Percentiles rank a stretch among this genome's conserved stretches.
phyloP scores from a whole-genome alignment of 2,329 filamentous ascomycete genomes.

The Aspergillus hortae region DNA sequence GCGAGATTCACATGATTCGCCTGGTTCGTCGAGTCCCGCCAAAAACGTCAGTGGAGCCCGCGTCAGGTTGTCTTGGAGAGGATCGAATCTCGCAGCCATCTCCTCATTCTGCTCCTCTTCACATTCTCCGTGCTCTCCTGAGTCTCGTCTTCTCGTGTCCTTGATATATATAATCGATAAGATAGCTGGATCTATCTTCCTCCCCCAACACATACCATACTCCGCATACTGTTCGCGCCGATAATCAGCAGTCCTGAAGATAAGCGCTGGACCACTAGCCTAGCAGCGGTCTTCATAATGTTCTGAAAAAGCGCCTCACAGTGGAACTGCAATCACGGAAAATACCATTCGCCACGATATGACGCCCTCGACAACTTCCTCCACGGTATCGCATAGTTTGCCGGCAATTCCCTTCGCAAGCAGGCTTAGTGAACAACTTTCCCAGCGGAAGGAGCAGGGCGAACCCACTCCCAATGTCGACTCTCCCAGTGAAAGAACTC shows the following conservation, averaged over 20 bases:
- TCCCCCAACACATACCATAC: not conserved
- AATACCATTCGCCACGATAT: conserved; percentile 12
- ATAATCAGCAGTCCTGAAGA: not conserved
- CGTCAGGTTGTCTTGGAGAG: not conserved
- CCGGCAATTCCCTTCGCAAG: conserved; percentile 28
- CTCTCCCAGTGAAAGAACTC: conserved; percentile 8
- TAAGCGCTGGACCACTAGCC: not conserved
- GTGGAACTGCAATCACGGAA: not conserved
- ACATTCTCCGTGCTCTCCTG: not conserved
- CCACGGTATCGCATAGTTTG: conserved; percentile 18
- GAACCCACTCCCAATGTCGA: conserved; percentile 12
- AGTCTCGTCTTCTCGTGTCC: not conserved
- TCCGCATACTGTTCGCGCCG: not conserved
- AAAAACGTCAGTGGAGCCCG: not conserved
- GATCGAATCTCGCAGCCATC: not conserved
- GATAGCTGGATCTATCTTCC: not conserved
- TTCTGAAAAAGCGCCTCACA: not conserved
- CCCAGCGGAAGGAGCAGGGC: conserved; percentile 20
- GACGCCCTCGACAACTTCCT: conserved; percentile 19
- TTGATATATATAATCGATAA: not conserved
- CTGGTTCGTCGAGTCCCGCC: not conserved
- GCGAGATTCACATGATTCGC: not conserved
- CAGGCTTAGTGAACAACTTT: conserved; percentile 36
- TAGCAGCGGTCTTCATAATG: conserved; percentile 3
- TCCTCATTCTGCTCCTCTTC: not conserved